These are phyloP conservation scores for Knoxdaviesia proteae DNA, from an alignment of 2,329 filamentous ascomycete species.

Conservation along the genomic window DNA sequence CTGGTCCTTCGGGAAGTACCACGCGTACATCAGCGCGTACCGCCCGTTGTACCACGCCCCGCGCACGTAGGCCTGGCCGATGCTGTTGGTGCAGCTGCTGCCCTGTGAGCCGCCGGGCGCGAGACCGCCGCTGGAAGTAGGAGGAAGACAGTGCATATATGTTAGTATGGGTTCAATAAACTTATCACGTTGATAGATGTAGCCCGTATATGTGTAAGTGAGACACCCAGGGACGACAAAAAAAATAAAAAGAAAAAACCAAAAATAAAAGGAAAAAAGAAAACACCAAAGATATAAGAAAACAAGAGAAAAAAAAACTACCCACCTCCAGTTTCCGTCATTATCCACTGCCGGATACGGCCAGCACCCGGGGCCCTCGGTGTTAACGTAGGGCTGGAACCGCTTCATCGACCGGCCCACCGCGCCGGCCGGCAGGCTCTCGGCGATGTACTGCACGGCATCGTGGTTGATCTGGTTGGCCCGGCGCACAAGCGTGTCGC, in stretches of 20 bases:
- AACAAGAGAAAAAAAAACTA: background rate
- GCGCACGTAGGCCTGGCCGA: constrained; percentile 18
- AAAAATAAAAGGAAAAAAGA: no score
- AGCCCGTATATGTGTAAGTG: background rate
- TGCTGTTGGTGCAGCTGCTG: constrained; percentile 13
- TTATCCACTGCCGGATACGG: constrained; percentile 40
- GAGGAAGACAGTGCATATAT: background rate
- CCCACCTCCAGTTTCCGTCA: constrained; percentile 33
- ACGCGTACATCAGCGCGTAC: constrained; percentile 19
- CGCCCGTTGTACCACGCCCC: constrained; percentile 9
- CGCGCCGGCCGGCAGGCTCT: constrained; percentile 11
- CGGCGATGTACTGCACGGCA: constrained; percentile 12
- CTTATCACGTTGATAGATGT: no score
- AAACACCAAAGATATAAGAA: background rate
- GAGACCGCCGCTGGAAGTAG: constrained; percentile 13
- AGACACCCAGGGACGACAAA: background rate
- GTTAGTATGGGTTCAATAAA: no score
- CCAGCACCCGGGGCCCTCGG: constrained; percentile 36
- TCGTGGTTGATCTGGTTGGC: constrained; percentile 9
- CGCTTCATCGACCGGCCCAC: constrained; percentile 12
- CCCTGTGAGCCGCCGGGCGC: constrained; percentile 10
- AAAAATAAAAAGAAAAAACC: no score
- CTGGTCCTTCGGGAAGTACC: constrained; percentile 25
- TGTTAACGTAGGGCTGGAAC: constrained; percentile 14
- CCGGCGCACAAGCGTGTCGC: no score